Evolutionary conservation across 441 rosid species (phyloP).

Genomic region (Brassica balearica): DNA sequence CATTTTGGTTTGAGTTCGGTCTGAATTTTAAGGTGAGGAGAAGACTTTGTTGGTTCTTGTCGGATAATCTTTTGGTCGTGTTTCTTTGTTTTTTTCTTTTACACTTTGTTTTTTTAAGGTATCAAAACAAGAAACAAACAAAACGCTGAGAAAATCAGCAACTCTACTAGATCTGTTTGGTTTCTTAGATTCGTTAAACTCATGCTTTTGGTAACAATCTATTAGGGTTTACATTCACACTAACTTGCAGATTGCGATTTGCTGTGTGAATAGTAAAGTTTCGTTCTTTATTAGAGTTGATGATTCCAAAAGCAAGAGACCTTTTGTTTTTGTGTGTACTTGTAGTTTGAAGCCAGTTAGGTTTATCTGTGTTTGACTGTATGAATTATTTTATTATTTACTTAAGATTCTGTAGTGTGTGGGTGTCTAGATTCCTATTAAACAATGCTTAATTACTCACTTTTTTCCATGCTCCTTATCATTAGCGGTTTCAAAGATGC

Average conservation of each 20-base stretch:
- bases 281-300: background rate
- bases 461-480: conserved; percentile 28
- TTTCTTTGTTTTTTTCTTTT: background rate
- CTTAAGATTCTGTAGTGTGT: conserved; percentile 22
- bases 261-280: conserved; percentile 4
- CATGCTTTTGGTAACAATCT: conserved; percentile 4
- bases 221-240: background rate
- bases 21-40: conserved; percentile 24
- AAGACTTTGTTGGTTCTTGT: conserved; percentile 17
- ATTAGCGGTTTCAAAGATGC: background rate
- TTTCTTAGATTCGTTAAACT: conserved; percentile 17
- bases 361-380: conserved; percentile 21
- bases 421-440: conserved; percentile 33
- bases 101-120: background rate
- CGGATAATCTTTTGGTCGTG: conserved; percentile 13
- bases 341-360: conserved; percentile 16
- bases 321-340: conserved; percentile 1
- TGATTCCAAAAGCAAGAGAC: background rate
- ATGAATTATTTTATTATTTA: conserved; percentile 31
- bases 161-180: conserved; percentile 29
- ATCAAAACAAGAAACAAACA: background rate
- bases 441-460: conserved; percentile 27
- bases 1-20: conserved; percentile 27
- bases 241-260: background rate
- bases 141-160: background rate